These are phyloP conservation scores for Forsythia viridissima DNA, from an alignment of 257 asterid species.

Conservation along the genomic window DNA sequence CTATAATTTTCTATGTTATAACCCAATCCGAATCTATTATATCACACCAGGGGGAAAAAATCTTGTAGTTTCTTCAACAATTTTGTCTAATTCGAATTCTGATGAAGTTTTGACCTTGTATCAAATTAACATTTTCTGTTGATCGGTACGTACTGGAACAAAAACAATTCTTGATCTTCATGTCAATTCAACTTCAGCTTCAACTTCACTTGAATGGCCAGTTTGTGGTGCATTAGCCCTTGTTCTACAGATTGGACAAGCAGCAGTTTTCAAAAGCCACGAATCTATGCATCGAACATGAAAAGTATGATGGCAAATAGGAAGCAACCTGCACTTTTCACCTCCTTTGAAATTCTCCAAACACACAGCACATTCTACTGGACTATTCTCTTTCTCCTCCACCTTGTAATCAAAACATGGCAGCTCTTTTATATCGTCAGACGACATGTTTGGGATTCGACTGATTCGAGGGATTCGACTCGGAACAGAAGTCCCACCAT, in stretches of 20 bases:
- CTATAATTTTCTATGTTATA: too few species aligned
- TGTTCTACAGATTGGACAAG: conserved; percentile 69
- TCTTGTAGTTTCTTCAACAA: too few species aligned
- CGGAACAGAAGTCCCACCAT: neutral
- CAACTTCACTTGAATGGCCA: conserved; percentile 26
- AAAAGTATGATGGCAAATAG: conserved; percentile 51
- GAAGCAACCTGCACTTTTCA: conserved; percentile 62
- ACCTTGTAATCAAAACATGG: conserved; percentile 49
- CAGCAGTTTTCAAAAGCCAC: conserved; percentile 59
- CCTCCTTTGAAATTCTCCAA: conserved; percentile 55
- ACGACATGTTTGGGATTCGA: conserved; percentile 37
- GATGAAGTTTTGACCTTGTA: too few species aligned
- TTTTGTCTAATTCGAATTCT: too few species aligned
- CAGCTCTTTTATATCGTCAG: conserved; percentile 53
- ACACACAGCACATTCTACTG: conserved; percentile 63
- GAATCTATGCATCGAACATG: conserved; percentile 68
- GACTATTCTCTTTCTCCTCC: conserved; percentile 26
- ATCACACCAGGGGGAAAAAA: too few species aligned
- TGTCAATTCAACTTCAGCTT: conserved; percentile 25
- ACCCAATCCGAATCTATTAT: too few species aligned
- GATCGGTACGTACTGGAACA: neutral
- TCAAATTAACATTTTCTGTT: too few species aligned
- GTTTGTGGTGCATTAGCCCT: conserved; percentile 20
- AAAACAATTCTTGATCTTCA: neutral
- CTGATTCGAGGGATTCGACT: conserved; percentile 2